Conservation (phyloP, 441 rosid genomes). For the Corymbia citriodora region DNA sequence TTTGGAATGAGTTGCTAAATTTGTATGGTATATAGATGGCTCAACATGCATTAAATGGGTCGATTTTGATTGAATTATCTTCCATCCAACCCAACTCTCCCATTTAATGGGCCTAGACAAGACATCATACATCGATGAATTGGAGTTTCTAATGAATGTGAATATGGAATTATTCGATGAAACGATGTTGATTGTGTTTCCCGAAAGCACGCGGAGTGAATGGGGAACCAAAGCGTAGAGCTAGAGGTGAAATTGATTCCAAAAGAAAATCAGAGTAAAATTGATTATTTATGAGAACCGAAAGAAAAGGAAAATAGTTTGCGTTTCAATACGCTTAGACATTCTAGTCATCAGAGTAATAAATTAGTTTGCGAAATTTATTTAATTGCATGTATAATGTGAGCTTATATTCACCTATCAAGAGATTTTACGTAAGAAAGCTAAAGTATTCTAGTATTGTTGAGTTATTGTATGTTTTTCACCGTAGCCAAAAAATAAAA, state of each 20-base stretch:
- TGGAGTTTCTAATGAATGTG: background rate
- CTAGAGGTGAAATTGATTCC: fast-evolving
- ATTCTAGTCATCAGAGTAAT: background rate
- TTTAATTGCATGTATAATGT: background rate
- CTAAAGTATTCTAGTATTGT: background rate
- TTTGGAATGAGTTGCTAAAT: background rate
- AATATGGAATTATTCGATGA: too few species aligned
- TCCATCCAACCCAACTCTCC: background rate
- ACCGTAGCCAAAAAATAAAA: background rate
- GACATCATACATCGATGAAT: background rate
- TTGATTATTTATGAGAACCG: background rate
- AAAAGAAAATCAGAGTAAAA: too few species aligned
- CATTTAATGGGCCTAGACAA: background rate
- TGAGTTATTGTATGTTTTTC: background rate
- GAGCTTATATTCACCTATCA: background rate
- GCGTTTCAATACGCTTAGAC: background rate
- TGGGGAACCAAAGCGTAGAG: background rate
- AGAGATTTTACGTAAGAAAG: background rate
- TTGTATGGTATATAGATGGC: background rate
- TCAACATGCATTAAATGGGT: fast-evolving
- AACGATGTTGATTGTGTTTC: background rate
- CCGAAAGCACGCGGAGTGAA: background rate
- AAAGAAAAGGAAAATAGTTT: background rate
- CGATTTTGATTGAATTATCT: fast-evolving
- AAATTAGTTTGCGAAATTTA: background rate